Base-by-base conservation (phyloP, 1,139 yeast genomes). In the Geotrichum aggregatum region DNA sequence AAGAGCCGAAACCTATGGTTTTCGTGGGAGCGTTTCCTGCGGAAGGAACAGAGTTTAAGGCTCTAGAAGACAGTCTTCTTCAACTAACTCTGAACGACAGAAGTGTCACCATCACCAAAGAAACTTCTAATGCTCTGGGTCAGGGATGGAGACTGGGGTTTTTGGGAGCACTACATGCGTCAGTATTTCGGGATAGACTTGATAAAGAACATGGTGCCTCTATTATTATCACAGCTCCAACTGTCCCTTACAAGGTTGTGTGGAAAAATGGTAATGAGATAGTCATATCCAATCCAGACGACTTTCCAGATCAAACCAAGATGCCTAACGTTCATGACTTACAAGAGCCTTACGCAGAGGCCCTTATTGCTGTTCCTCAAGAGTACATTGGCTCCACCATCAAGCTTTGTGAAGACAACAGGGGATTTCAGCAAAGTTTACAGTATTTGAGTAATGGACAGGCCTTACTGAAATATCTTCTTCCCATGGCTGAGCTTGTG, bases 21-120 rank as follows among this genome's bases (percentile, higher is more conserved):
- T 92, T 91, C 68, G 95, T 92, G 43, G 98, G 98, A 7, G 98
- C 98, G 0, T 92, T 89, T 63, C 98, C 98, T 0, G 94, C 96
- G 0, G 96, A 91, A 65, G 96, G 96, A 3, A 79, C 85, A 1
- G 96, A 91, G 61, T 92, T 91, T 66, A 87, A 86, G 56, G 84
- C 81, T 38, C 76, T 92, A 74, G 96, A 92, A 63, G 98, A 92
- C 61, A 87, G 89, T 66, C 82, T 92, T 68, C 87, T 84, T 60
- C 89, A 89, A 63, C 74, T 92, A 58, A 95, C 91, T 1, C 74
- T 92, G 55, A 92, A 92, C 64, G 98, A 92, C 66, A 78, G 98
- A 62, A 84, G 96, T 1, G 98, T 92, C 1, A 82, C 92, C 0
- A 74, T 92, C 50, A 91, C 87, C 61, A 82, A 91, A 63, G 97